Percentiles rank a stretch among this genome's conserved stretches.
Conservation (phyloP, 768 basidiomycete species). For the Lactifluus pinguis region DNA sequence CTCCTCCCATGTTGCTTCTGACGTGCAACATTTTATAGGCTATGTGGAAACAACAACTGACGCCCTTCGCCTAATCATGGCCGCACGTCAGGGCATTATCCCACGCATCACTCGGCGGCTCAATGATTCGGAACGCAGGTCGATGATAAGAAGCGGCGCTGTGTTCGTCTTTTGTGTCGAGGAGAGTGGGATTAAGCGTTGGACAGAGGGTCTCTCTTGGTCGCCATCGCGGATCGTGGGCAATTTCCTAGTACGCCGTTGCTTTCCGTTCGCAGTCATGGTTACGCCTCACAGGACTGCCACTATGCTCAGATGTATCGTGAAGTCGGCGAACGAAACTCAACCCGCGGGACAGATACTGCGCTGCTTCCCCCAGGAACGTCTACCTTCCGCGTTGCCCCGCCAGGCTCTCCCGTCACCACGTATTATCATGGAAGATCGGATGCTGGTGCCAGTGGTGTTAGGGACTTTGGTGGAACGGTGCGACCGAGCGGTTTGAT, state of each 20-base stretch:
- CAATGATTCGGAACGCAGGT: conserved; percentile 67
- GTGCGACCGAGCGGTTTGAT: conserved; percentile 50
- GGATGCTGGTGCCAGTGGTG: conserved; percentile 21
- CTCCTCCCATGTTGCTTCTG: conserved; percentile 16
- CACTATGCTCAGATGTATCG: conserved; percentile 60
- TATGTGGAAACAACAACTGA: conserved; percentile 77
- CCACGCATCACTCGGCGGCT: conserved; percentile 77
- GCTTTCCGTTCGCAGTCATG: neutral
- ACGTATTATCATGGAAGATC: conserved; percentile 13
- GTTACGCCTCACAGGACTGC: neutral
- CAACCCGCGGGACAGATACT: conserved; percentile 10
- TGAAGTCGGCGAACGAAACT: conserved; percentile 61
- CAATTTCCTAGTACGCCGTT: conserved; percentile 62
- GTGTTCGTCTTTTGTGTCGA: conserved; percentile 86
- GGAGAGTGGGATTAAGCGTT: conserved; percentile 80
- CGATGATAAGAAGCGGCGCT: conserved; percentile 47
- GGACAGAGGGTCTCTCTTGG: conserved; percentile 77
- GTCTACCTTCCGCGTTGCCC: conserved; percentile 14
- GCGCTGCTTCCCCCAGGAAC: conserved; percentile 13
- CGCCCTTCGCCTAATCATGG: conserved; percentile 75
- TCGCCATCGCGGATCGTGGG: conserved; percentile 77
- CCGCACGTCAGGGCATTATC: conserved; percentile 68
- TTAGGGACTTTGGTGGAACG: conserved; percentile 6
- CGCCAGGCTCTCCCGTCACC: conserved; percentile 8
- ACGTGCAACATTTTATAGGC: conserved; percentile 57